A percentile compares a stretch with the other conserved stretches of the same genome.
Evolutionary conservation across 352 stramenopile genomes (phyloP).

Genomic region (Phytopythium vexans): DNA sequence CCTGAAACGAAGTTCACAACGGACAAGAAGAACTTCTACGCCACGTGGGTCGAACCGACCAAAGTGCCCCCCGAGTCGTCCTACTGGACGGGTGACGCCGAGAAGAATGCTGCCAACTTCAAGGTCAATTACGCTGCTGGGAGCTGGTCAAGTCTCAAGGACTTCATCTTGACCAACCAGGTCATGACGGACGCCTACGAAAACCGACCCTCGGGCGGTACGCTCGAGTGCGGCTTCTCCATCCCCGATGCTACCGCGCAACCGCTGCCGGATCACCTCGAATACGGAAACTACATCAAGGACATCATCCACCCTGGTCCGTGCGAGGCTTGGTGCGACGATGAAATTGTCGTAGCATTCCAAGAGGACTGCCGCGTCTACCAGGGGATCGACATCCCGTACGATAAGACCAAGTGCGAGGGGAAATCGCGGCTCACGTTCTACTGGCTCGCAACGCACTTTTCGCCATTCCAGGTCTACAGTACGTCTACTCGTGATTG

Average conservation of each 20-base stretch:
- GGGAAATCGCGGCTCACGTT: slow-evolving; percentile 28
- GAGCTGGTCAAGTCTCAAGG: slow-evolving; percentile 6
- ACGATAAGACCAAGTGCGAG: slow-evolving; percentile 22
- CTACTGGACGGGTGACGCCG: slow-evolving; percentile 17
- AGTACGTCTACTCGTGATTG: not conserved
- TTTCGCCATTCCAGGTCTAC: slow-evolving; percentile 10
- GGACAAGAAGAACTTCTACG: slow-evolving; percentile 20
- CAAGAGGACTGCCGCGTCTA: slow-evolving; percentile 30
- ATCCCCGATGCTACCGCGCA: slow-evolving; percentile 16
- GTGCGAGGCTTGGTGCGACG: slow-evolving; percentile 45
- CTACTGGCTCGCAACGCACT: slow-evolving; percentile 31
- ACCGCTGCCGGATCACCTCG: slow-evolving; percentile 20
- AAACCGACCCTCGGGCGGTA: slow-evolving; percentile 5
- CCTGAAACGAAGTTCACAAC: slow-evolving; percentile 21
- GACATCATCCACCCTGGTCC: slow-evolving; percentile 34
- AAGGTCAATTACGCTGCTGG: slow-evolving; percentile 7
- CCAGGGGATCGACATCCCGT: slow-evolving; percentile 22
- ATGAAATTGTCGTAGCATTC: slow-evolving; percentile 35
- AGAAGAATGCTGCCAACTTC: slow-evolving; percentile 16
- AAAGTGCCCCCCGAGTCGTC: slow-evolving; percentile 10
- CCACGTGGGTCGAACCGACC: slow-evolving; percentile 8
- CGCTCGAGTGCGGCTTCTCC: slow-evolving; percentile 24
- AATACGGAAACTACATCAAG: slow-evolving; percentile 25
- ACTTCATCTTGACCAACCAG: slow-evolving; percentile 11
- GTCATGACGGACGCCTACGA: not conserved